Conservation (phyloP, 768 basidiomycete species). For the Russula sp. region DNA sequence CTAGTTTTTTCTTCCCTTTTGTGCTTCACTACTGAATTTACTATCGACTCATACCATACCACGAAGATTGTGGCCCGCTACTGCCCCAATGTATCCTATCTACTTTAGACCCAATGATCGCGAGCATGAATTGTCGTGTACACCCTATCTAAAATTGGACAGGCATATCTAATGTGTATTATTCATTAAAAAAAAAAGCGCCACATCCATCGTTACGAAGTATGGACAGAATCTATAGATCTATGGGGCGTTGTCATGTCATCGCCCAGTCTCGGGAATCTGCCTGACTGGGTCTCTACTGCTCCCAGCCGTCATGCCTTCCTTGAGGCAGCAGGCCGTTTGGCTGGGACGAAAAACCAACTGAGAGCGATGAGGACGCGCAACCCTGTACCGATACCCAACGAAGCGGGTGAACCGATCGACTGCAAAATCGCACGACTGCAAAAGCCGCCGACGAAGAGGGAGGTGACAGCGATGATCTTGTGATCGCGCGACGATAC, state of each 20-base stretch:
- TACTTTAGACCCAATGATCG: background rate
- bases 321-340: constrained; percentile 20
- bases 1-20: background rate
- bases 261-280: background rate
- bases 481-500: constrained; percentile 66
- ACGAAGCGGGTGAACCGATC: constrained; percentile 54
- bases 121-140: too few species aligned
- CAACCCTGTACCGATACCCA: constrained; percentile 62
- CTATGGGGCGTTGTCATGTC: background rate
- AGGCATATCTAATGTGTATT: background rate
- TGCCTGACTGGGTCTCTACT: background rate
- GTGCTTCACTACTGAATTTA: background rate
- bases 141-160: background rate
- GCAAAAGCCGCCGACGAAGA: constrained; percentile 73
- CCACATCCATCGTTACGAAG: background rate
- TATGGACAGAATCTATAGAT: background rate
- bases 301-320: background rate
- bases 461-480: constrained; percentile 53
- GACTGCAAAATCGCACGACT: constrained; percentile 53
- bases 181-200: too few species aligned
- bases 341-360: constrained; percentile 61
- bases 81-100: background rate
- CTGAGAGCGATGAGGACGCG: constrained; percentile 53
- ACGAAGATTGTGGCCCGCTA: background rate
- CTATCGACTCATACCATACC: background rate